phyloP scores from a whole-genome alignment of 345 rosid species.

The Cardamine chenopodiifolia region DNA sequence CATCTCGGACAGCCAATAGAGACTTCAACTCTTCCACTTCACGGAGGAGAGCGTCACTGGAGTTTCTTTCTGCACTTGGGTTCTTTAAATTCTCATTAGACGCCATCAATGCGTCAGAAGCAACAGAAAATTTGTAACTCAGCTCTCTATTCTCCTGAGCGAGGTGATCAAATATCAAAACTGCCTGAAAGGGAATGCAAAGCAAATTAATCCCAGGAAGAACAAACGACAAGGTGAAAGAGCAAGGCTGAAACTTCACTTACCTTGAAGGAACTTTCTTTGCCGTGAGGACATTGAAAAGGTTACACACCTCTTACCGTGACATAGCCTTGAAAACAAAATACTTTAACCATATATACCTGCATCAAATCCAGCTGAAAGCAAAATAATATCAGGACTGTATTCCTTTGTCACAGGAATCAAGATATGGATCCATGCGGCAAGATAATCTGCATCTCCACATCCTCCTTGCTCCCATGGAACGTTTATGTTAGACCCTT shows the following conservation, averaged over 20 bases:
- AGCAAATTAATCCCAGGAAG: neutral
- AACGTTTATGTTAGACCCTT: no score
- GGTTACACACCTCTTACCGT: no score
- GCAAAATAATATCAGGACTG: no score
- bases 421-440: no score
- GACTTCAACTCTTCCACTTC: neutral
- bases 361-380: no score
- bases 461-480: no score
- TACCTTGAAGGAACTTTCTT: neutral
- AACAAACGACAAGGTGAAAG: neutral
- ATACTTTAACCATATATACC: no score
- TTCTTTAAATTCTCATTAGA: neutral
- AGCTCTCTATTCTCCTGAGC: slow-evolving; percentile 2
- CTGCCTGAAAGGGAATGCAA: neutral
- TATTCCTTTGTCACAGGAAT: no score
- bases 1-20: neutral
- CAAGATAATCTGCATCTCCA: no score
- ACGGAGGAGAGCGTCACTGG: neutral
- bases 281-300: neutral
- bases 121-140: neutral
- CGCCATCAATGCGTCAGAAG: neutral
- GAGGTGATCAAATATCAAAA: neutral
- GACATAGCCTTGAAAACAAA: no score
- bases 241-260: neutral
- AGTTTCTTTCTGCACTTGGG: neutral